Percentiles rank a stretch among this genome's conserved stretches.
Conservation (phyloP, 23 red algal species). For the Gracilaria gracilis region DNA sequence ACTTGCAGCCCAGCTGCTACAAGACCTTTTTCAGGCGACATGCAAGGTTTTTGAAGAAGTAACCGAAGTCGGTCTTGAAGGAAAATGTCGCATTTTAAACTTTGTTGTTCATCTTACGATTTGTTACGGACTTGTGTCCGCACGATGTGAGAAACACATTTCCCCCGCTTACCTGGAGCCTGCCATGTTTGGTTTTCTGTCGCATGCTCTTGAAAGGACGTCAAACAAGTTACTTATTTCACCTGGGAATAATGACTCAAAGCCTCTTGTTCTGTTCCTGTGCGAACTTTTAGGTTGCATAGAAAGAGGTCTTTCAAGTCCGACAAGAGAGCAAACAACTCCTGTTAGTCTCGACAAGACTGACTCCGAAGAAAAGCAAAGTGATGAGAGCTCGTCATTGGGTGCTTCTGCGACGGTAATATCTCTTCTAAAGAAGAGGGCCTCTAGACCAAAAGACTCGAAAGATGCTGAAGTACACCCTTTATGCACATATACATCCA, state of each 20-base stretch:
- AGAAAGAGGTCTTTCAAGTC: constrained; percentile 3
- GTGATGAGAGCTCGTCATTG: not conserved
- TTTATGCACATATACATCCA: constrained; percentile 78
- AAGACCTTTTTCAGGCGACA: constrained; percentile 1
- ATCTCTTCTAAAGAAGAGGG: constrained; percentile 4
- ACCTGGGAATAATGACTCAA: not conserved
- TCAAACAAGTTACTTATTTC: not conserved
- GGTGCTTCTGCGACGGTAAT: not conserved
- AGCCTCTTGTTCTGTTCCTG: constrained; percentile 13
- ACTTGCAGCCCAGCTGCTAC: not conserved
- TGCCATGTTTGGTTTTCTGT: constrained; percentile 12
- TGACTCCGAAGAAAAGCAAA: not conserved
- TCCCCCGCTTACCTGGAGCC: constrained; percentile 13
- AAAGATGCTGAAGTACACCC: not conserved
- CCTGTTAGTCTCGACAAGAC: not conserved
- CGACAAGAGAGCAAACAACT: not conserved
- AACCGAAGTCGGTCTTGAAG: not conserved
- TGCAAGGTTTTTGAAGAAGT: constrained; percentile 1
- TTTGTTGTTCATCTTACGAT: constrained; percentile 29
- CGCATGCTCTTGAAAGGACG: not conserved
- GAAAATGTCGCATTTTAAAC: constrained; percentile 13
- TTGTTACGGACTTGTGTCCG: constrained; percentile 17
- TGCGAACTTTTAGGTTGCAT: constrained; percentile 18
- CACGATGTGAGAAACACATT: constrained; percentile 2
- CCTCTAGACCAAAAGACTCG: not conserved